Evolutionary conservation across 768 basidiomycete genomes (phyloP), one percentile per base, ranked within the genome.

Genomic region (Pleurotus giganteus): DNA sequence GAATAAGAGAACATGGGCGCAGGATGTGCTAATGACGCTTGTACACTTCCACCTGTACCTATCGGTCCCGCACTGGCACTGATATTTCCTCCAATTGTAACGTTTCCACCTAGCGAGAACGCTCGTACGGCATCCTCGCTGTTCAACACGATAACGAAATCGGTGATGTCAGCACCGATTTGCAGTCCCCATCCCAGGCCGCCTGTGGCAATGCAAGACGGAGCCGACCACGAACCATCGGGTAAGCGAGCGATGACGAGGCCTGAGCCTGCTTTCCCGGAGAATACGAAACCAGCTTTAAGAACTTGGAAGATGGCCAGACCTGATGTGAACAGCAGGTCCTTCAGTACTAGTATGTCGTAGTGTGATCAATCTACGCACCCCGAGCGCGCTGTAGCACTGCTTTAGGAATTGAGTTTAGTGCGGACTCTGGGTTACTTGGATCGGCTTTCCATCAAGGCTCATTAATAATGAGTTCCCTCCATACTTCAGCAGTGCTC

Each of bases 1-100:
- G 92, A 94, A 69, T 97, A 96, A 58, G 91, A 93, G 72, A 97
- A 99, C 91, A 98, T 95, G 4, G 94, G 94, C 17, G 95, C 86
- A 0, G 96, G 96, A 70, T 95, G 92, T 4, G 94, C 92, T 37
- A 96, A 75, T 2, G 84, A 85, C 1, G 94, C 85, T 62, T 94
- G 88, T 0, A 97, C 84, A 56, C 90, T 89, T 3, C 91, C 96
- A 4, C 95, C 95, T 0, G 96, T 97, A 1, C 95, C 96, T 56
- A 98, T 89, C 0, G 95, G 95, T 1, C 95, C 95, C 5, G 94
- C 94, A 0, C 87, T 76, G 1, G 90, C 93, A 60, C 83, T 85
- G 65, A 94, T 78, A 62, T 88, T 86, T 3, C 96, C 96, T 1
- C 96, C 96, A 52, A 98, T 91, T 2, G 95, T 98, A 23, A 98